These are phyloP conservation scores for Diversispora epigaea DNA, from an alignment of 192 early-diverging fungal species.

Conservation along the genomic window DNA sequence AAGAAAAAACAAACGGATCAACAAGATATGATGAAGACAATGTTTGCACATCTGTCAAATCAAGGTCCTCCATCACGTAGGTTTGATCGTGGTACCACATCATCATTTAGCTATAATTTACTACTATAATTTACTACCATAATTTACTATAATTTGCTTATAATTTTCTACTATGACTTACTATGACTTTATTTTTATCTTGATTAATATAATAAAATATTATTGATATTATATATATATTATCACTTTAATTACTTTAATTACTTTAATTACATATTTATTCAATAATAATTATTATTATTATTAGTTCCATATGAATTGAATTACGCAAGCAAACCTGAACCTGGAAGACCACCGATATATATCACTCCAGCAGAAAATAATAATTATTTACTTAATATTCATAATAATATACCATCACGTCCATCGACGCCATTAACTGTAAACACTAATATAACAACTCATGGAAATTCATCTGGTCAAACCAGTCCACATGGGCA, in stretches of 20 bases:
- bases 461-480: conserved; percentile 29
- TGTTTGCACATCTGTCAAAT: conserved; percentile 60
- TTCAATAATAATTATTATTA: background rate
- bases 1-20: conserved; percentile 68
- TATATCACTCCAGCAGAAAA: conserved; percentile 59
- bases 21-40: conserved; percentile 62
- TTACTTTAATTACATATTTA: no score
- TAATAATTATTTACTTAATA: conserved; percentile 26
- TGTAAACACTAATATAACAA: conserved; percentile 41
- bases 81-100: background rate
- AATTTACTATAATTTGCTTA: no score
- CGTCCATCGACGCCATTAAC: conserved; percentile 43
- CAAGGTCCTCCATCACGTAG: conserved; percentile 35
- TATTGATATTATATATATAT: background rate
- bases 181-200: no score
- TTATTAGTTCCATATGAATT: conserved; percentile 44
- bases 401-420: conserved; percentile 27
- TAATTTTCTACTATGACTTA: no score
- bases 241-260: background rate
- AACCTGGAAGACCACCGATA: conserved; percentile 51
- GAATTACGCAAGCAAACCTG: conserved; percentile 45
- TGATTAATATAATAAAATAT: background rate
- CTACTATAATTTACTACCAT: no score
- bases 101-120: background rate
- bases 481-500: conserved; percentile 41